Evolutionary conservation across 495 filamentous ascomycete species (phyloP), one percentile per base, ranked within the genome.

Genomic region (Penicillium bovifimosum): DNA sequence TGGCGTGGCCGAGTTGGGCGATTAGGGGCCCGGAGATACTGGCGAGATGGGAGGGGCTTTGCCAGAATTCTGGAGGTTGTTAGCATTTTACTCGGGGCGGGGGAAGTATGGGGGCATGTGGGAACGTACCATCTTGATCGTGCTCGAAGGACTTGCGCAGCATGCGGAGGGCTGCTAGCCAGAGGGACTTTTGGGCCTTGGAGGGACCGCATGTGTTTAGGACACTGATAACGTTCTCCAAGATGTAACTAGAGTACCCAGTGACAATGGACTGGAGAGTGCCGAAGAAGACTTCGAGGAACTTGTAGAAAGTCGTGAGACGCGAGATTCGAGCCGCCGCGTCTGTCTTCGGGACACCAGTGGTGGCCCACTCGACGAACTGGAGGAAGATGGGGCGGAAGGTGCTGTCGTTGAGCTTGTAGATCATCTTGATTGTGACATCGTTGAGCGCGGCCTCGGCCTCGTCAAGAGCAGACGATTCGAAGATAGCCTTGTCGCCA

Each of bases 351-450:
- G 84, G 69, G n/a, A 69, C 50, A 52, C 72, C 51, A 52, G 69
- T 62, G 18, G 71, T 77, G 0, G 86, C 81, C 90, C 90, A 96
- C 29, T 96, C 90, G 18, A 91, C 74, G 6, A 96, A 68, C 48
- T 83, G 81, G 13, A 81, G 76, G 67, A 97, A 97, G 45, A 97
- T 82, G 0, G 93, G 93, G n/a, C 91, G 81, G 80, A 97, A 98
- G 14, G 87, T 81, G n/a, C 86, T 82, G 67, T 98, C 95, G 68
- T 96, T 97, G 17, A 97, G 79, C 77, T 96, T 96, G 72, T 95
- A 88, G 44, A 93, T 87, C 84, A 96, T 91, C 65, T 89, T 86
- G 34, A 97, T 81, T 0, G 82, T 84, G 2, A 83, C 76, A 9
- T 84, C 76, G 56, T 88, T 82, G 47, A 88, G 57, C 3, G 71